phyloP scores from a whole-genome alignment of 1,139 yeast species.

The Spencermartinsiella ligniputridi region DNA sequence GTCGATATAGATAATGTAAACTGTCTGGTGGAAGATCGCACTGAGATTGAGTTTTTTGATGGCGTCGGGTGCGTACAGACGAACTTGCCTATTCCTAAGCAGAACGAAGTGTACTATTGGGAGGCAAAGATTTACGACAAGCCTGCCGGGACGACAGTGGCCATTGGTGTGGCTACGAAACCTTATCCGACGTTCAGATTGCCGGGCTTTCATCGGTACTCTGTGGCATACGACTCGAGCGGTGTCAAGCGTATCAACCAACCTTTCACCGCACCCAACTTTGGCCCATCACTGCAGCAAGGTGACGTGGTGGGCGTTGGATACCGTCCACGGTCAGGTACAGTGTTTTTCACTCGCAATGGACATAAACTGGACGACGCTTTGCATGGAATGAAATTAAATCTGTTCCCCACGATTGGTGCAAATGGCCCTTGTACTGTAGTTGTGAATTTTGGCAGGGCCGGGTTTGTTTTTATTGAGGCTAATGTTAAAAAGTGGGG shows the following conservation, averaged over 20 bases:
- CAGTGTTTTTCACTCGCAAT: constrained; percentile 84
- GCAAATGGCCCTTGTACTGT: constrained; percentile 69
- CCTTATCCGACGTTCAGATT: constrained; percentile 87
- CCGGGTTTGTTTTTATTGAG: constrained; percentile 91
- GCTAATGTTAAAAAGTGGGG: constrained; percentile 94
- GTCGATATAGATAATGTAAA: constrained; percentile 56
- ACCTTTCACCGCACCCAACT: constrained; percentile 71
- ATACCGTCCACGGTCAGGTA: constrained; percentile 71
- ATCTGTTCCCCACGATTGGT: constrained; percentile 88
- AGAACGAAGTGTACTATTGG: constrained; percentile 85
- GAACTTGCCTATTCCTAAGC: constrained; percentile 80
- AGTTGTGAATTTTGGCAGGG: constrained; percentile 82
- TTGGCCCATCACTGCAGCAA: constrained; percentile 69
- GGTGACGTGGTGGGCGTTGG: constrained; percentile 96
- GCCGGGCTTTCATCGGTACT: constrained; percentile 80
- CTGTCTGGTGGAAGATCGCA: constrained; percentile 63
- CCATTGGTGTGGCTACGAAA: constrained; percentile 78
- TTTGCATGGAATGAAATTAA: constrained; percentile 70
- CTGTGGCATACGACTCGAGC: constrained; percentile 82
- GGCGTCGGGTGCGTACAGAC: constrained; percentile 74
- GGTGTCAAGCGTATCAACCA: constrained; percentile 79
- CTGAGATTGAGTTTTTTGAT: constrained; percentile 70
- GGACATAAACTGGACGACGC: constrained; percentile 86
- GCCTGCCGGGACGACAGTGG: constrained; percentile 49
- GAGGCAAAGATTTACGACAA: constrained; percentile 75